Conservation (phyloP, 176 grass and related monocot genomes). For the Phoenix roebelenii region DNA sequence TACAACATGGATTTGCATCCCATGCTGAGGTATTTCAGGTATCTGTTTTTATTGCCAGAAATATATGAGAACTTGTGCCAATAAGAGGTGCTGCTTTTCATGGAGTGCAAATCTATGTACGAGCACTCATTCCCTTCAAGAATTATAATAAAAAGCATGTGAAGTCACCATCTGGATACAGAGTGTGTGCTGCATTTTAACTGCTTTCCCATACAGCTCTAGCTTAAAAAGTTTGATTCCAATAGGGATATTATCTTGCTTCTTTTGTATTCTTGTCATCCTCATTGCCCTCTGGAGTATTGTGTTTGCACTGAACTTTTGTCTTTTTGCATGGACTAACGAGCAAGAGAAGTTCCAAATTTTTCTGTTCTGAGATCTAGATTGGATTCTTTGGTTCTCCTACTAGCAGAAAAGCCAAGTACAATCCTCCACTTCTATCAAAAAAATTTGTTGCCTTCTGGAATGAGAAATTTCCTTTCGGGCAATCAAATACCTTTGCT, state of each 20-base stretch:
- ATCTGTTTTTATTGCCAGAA: no score
- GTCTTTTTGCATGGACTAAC: constrained; percentile 18
- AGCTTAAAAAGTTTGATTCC: not conserved
- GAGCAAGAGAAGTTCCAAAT: constrained; percentile 15
- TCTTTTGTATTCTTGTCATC: constrained; percentile 19
- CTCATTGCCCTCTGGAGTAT: no score
- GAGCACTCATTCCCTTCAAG: no score
- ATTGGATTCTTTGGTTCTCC: constrained; percentile 88
- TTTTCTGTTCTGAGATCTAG: constrained; percentile 47
- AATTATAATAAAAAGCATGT: not conserved
- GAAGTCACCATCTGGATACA: not conserved
- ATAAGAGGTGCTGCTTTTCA: no score
- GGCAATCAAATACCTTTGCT: not conserved
- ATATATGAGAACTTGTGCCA: no score
- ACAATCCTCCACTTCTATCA: constrained; percentile 44
- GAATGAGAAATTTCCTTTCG: not conserved
- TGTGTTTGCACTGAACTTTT: no score
- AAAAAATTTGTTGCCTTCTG: constrained; percentile 14
- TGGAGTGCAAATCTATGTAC: no score
- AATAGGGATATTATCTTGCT: not conserved
- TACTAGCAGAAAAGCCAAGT: constrained; percentile 68
- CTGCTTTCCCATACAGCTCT: not conserved
- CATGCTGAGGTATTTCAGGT: no score
- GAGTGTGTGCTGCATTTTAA: not conserved
- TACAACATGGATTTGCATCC: no score